A percentile compares a stretch with the other conserved stretches of the same genome.
These are phyloP conservation scores for Haematococcus lacustris DNA, from an alignment of 139 green algal species.

Conservation along the genomic window DNA sequence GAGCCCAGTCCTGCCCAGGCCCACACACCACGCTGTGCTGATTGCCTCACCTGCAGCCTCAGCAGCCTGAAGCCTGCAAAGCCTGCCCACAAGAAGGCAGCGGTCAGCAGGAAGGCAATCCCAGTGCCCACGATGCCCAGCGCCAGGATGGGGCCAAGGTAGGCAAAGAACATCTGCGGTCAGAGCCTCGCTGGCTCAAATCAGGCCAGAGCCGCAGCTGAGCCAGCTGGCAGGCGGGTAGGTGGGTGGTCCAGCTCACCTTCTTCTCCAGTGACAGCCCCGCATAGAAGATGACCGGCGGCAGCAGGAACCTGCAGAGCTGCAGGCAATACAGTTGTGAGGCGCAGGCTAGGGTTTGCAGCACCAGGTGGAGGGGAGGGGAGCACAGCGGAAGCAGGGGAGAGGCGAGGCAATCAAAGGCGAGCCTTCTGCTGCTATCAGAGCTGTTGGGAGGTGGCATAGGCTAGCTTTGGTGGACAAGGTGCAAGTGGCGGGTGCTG, in stretches of 20 bases:
- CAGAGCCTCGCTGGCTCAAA: background rate
- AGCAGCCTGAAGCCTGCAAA: conserved; percentile 14
- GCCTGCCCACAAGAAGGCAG: conserved; percentile 18
- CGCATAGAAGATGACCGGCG: conserved; percentile 79
- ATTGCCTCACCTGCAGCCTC: conserved; percentile 7
- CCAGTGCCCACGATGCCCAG: conserved; percentile 38
- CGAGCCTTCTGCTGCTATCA: too few species aligned
- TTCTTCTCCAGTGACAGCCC: conserved; percentile 74
- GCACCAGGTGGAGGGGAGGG: background rate
- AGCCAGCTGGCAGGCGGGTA: background rate
- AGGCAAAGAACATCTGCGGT: conserved; percentile 70
- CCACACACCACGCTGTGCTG: background rate
- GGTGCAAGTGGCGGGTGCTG: background rate
- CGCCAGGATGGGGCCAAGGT: conserved; percentile 66
- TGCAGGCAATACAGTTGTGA: background rate
- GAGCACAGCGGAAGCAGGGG: background rate
- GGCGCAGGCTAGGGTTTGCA: background rate
- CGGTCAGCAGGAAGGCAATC: conserved; percentile 27
- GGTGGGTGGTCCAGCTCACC: conserved; percentile 1
- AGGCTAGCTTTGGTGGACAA: background rate
- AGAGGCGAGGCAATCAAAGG: background rate
- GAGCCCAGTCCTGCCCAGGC: background rate
- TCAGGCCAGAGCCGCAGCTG: background rate
- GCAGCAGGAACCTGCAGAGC: conserved; percentile 57
- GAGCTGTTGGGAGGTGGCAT: too few species aligned